These are phyloP conservation scores for Fraxinus angustifolia DNA, from an alignment of 305 asterid genomes.

Conservation along the genomic window DNA sequence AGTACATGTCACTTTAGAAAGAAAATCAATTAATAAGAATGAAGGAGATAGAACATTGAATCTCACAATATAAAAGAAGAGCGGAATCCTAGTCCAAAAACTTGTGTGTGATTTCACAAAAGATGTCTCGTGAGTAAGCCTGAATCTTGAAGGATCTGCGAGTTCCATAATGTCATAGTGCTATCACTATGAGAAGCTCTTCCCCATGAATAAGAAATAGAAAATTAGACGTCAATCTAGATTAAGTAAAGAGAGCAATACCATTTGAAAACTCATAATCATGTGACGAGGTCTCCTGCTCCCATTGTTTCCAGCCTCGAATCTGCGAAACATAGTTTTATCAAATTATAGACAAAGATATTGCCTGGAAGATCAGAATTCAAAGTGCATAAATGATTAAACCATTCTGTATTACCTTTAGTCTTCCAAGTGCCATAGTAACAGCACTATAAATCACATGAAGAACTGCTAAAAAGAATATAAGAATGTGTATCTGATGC, in stretches of 20 bases:
- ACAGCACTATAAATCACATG: constrained; percentile 58
- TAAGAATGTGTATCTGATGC: constrained; percentile 69
- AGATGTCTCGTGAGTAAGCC: constrained; percentile 86
- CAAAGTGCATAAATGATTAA: not conserved
- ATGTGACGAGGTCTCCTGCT: constrained; percentile 70
- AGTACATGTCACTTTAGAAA: not conserved
- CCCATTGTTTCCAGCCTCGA: constrained; percentile 95
- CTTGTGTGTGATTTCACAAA: constrained; percentile 86
- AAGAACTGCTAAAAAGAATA: constrained; percentile 64
- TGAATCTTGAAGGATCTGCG: constrained; percentile 84
- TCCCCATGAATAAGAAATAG: not conserved
- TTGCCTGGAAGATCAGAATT: not conserved
- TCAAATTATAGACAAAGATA: not conserved
- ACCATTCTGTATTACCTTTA: constrained; percentile 42
- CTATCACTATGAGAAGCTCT: constrained; percentile 7
- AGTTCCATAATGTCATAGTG: constrained; percentile 20
- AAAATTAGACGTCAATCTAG: not conserved
- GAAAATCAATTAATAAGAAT: not conserved
- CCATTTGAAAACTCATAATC: constrained; percentile 78
- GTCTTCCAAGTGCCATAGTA: constrained; percentile 68
- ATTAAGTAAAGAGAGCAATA: constrained; percentile 21
- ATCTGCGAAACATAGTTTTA: constrained; percentile 40
- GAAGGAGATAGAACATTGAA: not conserved
- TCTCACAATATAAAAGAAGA: constrained; percentile 75
- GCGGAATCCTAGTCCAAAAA: constrained; percentile 76